Evolutionary conservation across 345 rosid genomes (phyloP).

Genomic region (Rhodomyrtus tomentosa): DNA sequence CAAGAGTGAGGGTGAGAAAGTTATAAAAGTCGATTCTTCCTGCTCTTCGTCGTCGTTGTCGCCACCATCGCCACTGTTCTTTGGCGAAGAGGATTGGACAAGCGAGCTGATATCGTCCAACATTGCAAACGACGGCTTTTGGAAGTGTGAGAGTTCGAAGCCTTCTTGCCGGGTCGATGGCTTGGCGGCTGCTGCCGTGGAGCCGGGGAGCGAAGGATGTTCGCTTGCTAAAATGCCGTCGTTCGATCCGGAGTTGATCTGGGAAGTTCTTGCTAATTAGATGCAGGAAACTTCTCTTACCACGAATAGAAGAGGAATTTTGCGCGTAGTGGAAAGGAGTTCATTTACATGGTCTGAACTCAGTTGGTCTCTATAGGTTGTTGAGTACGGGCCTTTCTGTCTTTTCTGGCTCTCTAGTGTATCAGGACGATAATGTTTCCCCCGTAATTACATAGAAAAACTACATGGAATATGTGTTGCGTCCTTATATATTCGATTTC

Average conservation of each 20-base stretch:
- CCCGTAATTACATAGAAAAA: background rate
- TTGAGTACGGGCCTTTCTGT: background rate
- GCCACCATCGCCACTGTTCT: slow-evolving; percentile 22
- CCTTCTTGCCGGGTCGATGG: slow-evolving; percentile 30
- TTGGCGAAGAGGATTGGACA: slow-evolving; percentile 22
- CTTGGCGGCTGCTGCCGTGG: slow-evolving; percentile 13
- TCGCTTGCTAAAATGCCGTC: slow-evolving; percentile 83
- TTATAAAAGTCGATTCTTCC: slow-evolving; percentile 18
- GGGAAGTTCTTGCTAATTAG: slow-evolving; percentile 88
- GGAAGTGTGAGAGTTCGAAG: slow-evolving; percentile 43
- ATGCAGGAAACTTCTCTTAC: background rate
- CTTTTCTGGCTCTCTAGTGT: background rate
- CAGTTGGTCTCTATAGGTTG: background rate
- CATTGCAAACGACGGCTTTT: slow-evolving; percentile 28
- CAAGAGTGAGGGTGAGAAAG: slow-evolving; percentile 1
- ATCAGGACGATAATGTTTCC: background rate
- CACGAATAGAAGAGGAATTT: background rate
- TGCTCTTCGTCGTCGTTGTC: slow-evolving; percentile 12
- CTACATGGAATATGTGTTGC: background rate
- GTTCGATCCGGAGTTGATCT: slow-evolving; percentile 75
- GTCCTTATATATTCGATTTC: background rate
- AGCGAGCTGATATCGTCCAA: slow-evolving; percentile 24
- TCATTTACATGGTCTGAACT: background rate
- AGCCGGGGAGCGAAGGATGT: slow-evolving; percentile 32
- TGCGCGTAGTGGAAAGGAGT: background rate